phyloP scores from a whole-genome alignment of 768 basidiomycete species.

The Phaeolepiota aurea region DNA sequence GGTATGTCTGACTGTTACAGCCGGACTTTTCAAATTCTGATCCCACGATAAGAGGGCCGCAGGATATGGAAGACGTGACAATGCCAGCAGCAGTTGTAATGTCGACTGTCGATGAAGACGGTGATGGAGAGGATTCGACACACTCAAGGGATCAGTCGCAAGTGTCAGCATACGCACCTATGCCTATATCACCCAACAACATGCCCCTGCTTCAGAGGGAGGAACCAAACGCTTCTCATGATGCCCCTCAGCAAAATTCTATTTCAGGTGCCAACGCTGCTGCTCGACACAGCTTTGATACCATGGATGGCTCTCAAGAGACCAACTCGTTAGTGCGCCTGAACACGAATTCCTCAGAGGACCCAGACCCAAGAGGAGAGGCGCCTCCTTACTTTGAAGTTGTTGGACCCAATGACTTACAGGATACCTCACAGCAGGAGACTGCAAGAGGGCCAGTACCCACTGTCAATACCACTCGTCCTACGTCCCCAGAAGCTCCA shows the following conservation, averaged over 20 bases:
- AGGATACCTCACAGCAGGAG: conserved; percentile 3
- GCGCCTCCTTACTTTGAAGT: conserved; percentile 66
- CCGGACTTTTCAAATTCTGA: background rate
- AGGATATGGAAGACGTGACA: conserved; percentile 46
- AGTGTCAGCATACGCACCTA: conserved; percentile 23
- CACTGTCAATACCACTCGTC: conserved; percentile 6
- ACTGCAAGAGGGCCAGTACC: conserved; percentile 6
- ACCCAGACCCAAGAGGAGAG: conserved; percentile 42
- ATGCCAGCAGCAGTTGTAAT: conserved; percentile 32
- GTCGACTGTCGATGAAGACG: conserved; percentile 27
- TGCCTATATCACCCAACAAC: conserved; percentile 30
- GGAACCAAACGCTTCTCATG: conserved; percentile 17
- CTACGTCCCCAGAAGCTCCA: conserved; percentile 11
- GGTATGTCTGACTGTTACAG: conserved; percentile 18
- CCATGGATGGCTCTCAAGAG: conserved; percentile 19
- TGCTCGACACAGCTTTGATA: conserved; percentile 20
- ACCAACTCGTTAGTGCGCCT: conserved; percentile 18
- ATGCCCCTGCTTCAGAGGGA: conserved; percentile 30
- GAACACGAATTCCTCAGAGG: conserved; percentile 13
- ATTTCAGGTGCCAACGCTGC: conserved; percentile 12
- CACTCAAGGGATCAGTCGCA: conserved; percentile 21
- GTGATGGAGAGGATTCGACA: conserved; percentile 18
- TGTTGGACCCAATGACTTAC: conserved; percentile 14
- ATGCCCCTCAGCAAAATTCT: conserved; percentile 10
- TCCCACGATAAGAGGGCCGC: conserved; percentile 29